Conservation (phyloP, 1,284 basidiomycete genomes). For the Mycosarcoma mackinlayi region DNA sequence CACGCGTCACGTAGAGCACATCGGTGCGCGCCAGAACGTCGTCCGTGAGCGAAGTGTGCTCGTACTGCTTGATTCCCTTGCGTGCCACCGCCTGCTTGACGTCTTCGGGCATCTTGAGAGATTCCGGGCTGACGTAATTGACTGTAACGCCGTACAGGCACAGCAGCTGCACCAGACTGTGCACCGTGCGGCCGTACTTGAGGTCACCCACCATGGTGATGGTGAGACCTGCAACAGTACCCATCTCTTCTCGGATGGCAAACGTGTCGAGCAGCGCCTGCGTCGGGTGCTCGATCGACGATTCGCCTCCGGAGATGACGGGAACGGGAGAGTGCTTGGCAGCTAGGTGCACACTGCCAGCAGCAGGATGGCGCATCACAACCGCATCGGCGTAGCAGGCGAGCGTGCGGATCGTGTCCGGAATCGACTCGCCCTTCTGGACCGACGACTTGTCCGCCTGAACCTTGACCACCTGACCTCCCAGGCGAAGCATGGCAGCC, state of each 20-base stretch:
- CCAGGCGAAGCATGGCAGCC: slow-evolving; percentile 97
- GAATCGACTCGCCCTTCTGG: slow-evolving; percentile 90
- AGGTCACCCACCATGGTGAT: slow-evolving; percentile 93
- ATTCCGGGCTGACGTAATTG: slow-evolving; percentile 93
- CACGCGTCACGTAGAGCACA: slow-evolving; percentile 94
- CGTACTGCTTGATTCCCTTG: slow-evolving; percentile 75
- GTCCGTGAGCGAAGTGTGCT: slow-evolving; percentile 82
- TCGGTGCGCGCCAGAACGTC: slow-evolving; percentile 93
- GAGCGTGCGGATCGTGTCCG: slow-evolving; percentile 93
- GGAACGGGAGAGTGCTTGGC: slow-evolving; percentile 96
- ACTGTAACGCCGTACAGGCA: slow-evolving; percentile 85
- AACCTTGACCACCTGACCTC: slow-evolving; percentile 91
- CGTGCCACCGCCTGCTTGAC: slow-evolving; percentile 78
- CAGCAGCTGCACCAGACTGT: slow-evolving; percentile 91
- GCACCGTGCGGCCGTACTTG: slow-evolving; percentile 97
- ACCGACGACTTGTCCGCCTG: slow-evolving; percentile 86
- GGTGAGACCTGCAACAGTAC: slow-evolving; percentile 95
- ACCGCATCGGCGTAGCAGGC: slow-evolving; percentile 96
- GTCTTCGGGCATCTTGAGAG: slow-evolving; percentile 88
- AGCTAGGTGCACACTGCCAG: slow-evolving; percentile 78
- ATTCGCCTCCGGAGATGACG: slow-evolving; percentile 96
- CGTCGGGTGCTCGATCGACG: slow-evolving; percentile 96
- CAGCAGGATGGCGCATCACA: slow-evolving; percentile 91
- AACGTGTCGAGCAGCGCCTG: slow-evolving; percentile 86
- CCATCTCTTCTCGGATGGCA: slow-evolving; percentile 96